Evolutionary conservation across 306 rosid genomes (phyloP), one percentile per base, ranked within the genome.

Genomic region (Lotus japonicus): DNA sequence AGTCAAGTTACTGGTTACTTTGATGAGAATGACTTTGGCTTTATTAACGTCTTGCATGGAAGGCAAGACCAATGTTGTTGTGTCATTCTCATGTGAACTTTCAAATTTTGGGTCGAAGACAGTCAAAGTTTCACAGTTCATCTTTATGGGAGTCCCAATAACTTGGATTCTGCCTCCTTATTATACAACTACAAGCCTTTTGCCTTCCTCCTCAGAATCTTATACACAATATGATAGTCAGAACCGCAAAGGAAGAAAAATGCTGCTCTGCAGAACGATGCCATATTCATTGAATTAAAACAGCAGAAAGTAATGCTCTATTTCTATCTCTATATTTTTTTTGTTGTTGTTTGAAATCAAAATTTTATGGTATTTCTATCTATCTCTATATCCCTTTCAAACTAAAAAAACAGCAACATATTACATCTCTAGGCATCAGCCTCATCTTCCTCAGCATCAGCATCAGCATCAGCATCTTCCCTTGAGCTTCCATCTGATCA

Each of bases 101-200:
- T 57, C 73, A 73, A 77, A 85, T 68, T 62, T 82, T 68, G 82
- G 80, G 61, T 78, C 85, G 36, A 82, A 68, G 31, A 54, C 57
- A 63, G 76, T 70, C 83, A 59, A 86, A 60, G 80, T 65, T 73
- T 71, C 90, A 84, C 79, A 84, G 71, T 68, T 86, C 97, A 71
- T 92, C 96, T 19, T 58, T 84, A 59, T 88, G 56, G 98, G 98
- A 80, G 77, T 82, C 74, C 96, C 98, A 17, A 74, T 86, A 55
- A 92, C 98, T 68, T 92, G 97, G 98, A 72, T 90, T 76, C 96
- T 92, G 77, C 98, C 98, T 74, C 97, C 98, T 58, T 83, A 85
- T 67, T 92, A 92, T 71, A 86, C 91, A 61, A 79, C 92, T 43
- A 77, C 77, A 38, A 80, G 81, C 68, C 75, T 83, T 62, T 82